Conservation (phyloP, 2,329 filamentous ascomycete genomes). For the Acrodontium crateriforme region DNA sequence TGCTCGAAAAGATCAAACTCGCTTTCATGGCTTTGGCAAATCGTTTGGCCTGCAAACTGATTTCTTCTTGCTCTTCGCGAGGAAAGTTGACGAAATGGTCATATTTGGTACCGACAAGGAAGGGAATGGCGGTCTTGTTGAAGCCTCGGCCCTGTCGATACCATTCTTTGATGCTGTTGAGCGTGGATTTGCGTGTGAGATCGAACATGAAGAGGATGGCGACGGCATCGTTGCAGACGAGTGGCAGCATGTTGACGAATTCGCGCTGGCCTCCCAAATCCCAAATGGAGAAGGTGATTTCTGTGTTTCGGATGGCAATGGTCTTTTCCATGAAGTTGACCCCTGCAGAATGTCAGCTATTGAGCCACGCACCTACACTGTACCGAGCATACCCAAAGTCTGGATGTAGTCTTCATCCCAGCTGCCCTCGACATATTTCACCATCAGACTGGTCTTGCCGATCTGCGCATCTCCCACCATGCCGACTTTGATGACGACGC, state of each 20-base stretch:
- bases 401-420: constrained; percentile 99
- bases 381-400: constrained; percentile 53
- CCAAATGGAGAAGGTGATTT: constrained; percentile 99
- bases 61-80: constrained; percentile 93
- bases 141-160: constrained; percentile 94
- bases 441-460: constrained; percentile 97
- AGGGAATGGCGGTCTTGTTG: constrained; percentile 99
- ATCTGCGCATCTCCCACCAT: constrained; percentile 99
- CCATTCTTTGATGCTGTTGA: constrained; percentile 99
- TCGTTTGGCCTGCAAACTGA: constrained; percentile 88
- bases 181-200: constrained; percentile 88
- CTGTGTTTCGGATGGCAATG: constrained; percentile 96
- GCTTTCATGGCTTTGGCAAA: constrained; percentile 99
- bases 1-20: constrained; percentile 94
- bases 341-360: constrained; percentile 31
- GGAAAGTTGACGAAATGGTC: constrained; percentile 99
- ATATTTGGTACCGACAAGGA: constrained; percentile 94
- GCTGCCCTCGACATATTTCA: constrained; percentile 98
- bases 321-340: constrained; percentile 99
- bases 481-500: constrained; percentile 95
- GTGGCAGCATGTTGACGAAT: constrained; percentile 97
- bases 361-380: not conserved
- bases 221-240: constrained; percentile 98
- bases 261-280: constrained; percentile 94
- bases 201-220: constrained; percentile 99